phyloP scores from a whole-genome alignment of 176 grass and related monocot genomes.

The Panicum miliaceum region DNA sequence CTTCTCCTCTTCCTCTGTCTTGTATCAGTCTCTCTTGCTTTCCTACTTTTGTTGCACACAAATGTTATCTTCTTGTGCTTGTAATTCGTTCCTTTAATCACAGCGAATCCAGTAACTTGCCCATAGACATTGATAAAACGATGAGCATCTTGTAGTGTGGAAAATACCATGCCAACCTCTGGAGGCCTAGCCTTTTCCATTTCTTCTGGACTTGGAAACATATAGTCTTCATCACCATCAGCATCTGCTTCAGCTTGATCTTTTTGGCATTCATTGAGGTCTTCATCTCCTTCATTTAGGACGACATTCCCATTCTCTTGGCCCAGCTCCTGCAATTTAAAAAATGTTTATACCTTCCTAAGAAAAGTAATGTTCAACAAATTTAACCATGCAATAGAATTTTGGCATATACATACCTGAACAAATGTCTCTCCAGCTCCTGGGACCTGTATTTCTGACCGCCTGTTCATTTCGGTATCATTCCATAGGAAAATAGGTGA shows the following conservation, averaged over 20 bases:
- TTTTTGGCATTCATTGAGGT: slow-evolving; percentile 16
- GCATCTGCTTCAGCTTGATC: slow-evolving; percentile 5
- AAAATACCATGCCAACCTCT: slow-evolving; percentile 30
- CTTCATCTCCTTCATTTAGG: slow-evolving; percentile 5
- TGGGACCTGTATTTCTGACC: not conserved
- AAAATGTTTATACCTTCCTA: slow-evolving; percentile 27
- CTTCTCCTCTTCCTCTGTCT: slow-evolving; percentile 9
- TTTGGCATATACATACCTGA: not conserved
- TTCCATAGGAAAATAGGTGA: not conserved
- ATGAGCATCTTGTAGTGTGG: slow-evolving; percentile 12
- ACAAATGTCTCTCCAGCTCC: not conserved
- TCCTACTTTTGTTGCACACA: slow-evolving; percentile 28
- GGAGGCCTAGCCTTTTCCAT: slow-evolving; percentile 11
- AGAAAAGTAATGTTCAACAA: no score
- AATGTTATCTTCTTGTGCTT: slow-evolving; percentile 31
- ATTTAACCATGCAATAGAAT: not conserved
- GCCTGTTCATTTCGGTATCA: not conserved
- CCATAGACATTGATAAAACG: slow-evolving; percentile 26
- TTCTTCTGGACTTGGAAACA: slow-evolving; percentile 34
- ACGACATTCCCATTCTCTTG: not conserved
- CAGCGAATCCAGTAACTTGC: not conserved
- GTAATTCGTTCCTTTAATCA: slow-evolving; percentile 35
- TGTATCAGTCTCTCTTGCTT: not conserved
- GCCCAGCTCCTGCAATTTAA: not conserved
- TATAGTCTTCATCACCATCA: slow-evolving; percentile 31